A percentile compares a stretch with the other conserved stretches of the same genome.
phyloP scores from a whole-genome alignment of 345 rosid species.

The Melastoma malabathricum region DNA sequence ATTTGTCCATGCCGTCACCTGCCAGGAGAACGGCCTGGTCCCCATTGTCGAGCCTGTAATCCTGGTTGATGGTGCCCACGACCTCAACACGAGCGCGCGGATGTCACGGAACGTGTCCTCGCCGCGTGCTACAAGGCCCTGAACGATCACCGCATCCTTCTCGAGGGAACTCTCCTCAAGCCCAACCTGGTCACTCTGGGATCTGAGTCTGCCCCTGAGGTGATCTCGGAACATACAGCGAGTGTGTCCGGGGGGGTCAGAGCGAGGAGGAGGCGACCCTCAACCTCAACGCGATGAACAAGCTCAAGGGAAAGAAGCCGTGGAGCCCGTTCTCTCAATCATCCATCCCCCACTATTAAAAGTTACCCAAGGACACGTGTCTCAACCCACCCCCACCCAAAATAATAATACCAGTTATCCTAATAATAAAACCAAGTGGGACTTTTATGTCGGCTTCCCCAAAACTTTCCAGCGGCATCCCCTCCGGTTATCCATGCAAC shows the following conservation, averaged over 20 bases:
- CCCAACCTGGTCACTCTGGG: conserved; percentile 18
- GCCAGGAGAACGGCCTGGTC: conserved; percentile 18
- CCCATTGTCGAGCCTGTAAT: conserved; percentile 17
- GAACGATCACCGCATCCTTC: conserved; percentile 13
- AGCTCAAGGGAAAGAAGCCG: conserved; percentile 11
- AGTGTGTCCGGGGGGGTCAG: conserved; percentile 17
- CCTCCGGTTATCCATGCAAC: no score
- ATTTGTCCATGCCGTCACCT: conserved; percentile 9
- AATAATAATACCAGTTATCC: no score
- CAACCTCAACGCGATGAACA: conserved; percentile 16
- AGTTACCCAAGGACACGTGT: no score
- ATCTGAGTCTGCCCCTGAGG: conserved; percentile 9
- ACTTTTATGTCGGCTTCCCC: no score
- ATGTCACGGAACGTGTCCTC: conserved; percentile 12
- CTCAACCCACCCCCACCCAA: no score
- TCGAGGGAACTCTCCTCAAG: conserved; percentile 15
- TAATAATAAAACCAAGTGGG: no score
- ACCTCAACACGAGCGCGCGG: conserved; percentile 9
- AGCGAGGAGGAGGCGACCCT: conserved; percentile 20
- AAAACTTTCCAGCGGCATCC: no score
- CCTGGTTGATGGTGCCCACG: conserved; percentile 13
- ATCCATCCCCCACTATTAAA: no score
- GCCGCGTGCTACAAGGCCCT: conserved; percentile 16
- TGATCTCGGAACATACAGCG: conserved; percentile 8
- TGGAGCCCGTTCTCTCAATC: conserved; percentile 11